Evolutionary conservation across 177 flowering plant species (phyloP).

Genomic region (Vitis hybrid): DNA sequence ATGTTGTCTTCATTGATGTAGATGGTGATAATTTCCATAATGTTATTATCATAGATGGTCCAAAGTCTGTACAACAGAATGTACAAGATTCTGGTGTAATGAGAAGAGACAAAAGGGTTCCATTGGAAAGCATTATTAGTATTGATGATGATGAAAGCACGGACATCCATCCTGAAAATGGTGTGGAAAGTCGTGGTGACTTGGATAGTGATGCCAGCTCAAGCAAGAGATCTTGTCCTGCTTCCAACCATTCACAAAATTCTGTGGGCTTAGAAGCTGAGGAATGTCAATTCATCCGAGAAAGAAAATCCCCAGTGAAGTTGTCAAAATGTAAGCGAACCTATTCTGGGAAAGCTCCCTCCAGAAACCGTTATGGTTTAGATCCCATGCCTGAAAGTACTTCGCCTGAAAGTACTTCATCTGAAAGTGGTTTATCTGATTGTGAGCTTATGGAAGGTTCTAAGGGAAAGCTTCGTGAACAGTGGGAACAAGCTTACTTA

Average conservation of each 20-base stretch:
- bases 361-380: slow-evolving; percentile 44
- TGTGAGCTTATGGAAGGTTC: slow-evolving; percentile 72
- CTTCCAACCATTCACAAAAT: slow-evolving; percentile 12
- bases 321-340: slow-evolving; percentile 39
- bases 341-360: slow-evolving; percentile 24
- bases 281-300: slow-evolving; percentile 32
- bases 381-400: slow-evolving; percentile 28
- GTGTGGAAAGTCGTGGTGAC: slow-evolving; percentile 21
- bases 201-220: slow-evolving; percentile 41
- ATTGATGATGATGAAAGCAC: slow-evolving; percentile 57
- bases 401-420: slow-evolving; percentile 36
- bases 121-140: slow-evolving; percentile 31
- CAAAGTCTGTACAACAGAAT: slow-evolving; percentile 46
- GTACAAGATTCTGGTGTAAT: slow-evolving; percentile 13
- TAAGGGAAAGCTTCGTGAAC: slow-evolving; percentile 42
- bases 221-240: slow-evolving; percentile 22
- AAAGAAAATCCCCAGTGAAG: slow-evolving; percentile 29
- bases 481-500: slow-evolving; percentile 71
- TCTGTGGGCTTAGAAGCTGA: slow-evolving; percentile 24
- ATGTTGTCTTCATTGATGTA: slow-evolving; percentile 65
- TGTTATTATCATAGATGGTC: slow-evolving; percentile 58
- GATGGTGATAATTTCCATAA: slow-evolving; percentile 43
- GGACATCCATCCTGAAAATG: slow-evolving; percentile 15
- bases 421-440: slow-evolving; percentile 69
- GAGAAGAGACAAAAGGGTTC: slow-evolving; percentile 11